phyloP scores from a whole-genome alignment of 345 rosid species.

The Pseudoturritis turrita region DNA sequence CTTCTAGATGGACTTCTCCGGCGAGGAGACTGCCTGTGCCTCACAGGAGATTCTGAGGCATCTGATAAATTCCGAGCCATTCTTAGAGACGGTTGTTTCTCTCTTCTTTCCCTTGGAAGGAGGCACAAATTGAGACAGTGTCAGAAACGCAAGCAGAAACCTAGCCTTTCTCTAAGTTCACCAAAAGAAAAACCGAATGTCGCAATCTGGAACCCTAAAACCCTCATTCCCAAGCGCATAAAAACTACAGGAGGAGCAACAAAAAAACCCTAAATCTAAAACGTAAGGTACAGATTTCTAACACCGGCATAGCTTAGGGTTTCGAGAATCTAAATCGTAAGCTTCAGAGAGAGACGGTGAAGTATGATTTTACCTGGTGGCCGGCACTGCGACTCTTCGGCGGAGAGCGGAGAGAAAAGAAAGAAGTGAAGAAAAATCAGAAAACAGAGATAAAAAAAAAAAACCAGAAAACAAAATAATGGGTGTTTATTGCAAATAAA shows the following conservation, averaged over 20 bases:
- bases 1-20: slow-evolving; percentile 38
- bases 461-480: neutral
- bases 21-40: slow-evolving; percentile 42
- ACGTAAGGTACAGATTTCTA: neutral
- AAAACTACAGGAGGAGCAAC: neutral
- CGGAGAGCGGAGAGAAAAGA: neutral
- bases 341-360: neutral
- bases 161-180: neutral
- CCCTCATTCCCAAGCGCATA: neutral
- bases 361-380: slow-evolving; percentile 8
- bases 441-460: neutral
- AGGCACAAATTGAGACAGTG: neutral
- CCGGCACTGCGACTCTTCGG: slow-evolving; percentile 15
- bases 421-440: neutral
- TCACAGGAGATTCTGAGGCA: slow-evolving; percentile 42
- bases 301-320: neutral
- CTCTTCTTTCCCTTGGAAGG: neutral
- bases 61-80: slow-evolving; percentile 47
- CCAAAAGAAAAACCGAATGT: neutral
- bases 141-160: slow-evolving; percentile 11
- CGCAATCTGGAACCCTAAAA: neutral
- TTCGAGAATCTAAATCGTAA: neutral
- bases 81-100: neutral
- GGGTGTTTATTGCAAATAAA: neutral
- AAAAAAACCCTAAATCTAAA: slow-evolving; percentile 3